A percentile compares a stretch with the other conserved stretches of the same genome.
These are phyloP conservation scores for Protomyces inouyei DNA, from an alignment of 1,139 yeast genomes.

Conservation along the genomic window DNA sequence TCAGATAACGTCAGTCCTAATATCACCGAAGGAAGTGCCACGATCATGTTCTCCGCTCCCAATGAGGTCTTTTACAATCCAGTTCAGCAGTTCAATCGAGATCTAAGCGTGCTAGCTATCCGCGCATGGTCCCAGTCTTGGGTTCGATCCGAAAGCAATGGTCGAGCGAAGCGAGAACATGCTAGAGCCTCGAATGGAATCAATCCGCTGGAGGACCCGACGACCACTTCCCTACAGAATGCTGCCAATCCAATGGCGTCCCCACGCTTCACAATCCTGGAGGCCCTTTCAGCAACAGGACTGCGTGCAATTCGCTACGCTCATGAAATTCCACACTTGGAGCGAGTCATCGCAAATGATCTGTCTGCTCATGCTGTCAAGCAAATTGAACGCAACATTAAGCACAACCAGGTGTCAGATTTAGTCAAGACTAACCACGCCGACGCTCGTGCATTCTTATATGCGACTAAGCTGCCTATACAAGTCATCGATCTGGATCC, in stretches of 20 bases:
- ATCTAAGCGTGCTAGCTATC: conserved; percentile 76
- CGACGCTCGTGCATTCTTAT: conserved; percentile 84
- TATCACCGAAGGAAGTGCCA: conserved; percentile 66
- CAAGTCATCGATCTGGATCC: conserved; percentile 94
- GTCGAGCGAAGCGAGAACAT: conserved; percentile 39
- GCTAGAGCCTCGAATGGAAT: conserved; percentile 21
- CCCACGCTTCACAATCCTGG: conserved; percentile 57
- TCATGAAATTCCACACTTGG: conserved; percentile 73
- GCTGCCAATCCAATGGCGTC: too few species aligned
- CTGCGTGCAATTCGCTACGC: conserved; percentile 89
- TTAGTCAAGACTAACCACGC: conserved; percentile 65
- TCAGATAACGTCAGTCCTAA: too few species aligned
- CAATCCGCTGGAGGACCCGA: conserved; percentile 11
- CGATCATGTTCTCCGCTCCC: conserved; percentile 68
- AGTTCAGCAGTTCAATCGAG: conserved; percentile 93
- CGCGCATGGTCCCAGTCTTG: conserved; percentile 74
- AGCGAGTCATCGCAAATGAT: conserved; percentile 80
- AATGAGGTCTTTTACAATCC: conserved; percentile 88
- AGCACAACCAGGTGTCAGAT: conserved; percentile 54
- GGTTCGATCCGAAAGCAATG: conserved; percentile 36
- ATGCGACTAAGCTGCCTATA: conserved; percentile 47
- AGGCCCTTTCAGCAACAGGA: conserved; percentile 93
- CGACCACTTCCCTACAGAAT: neutral
- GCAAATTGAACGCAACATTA: conserved; percentile 66
- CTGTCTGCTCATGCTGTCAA: conserved; percentile 80